phyloP scores from a whole-genome alignment of 306 rosid species.

The Macrotyloma uniflorum region DNA sequence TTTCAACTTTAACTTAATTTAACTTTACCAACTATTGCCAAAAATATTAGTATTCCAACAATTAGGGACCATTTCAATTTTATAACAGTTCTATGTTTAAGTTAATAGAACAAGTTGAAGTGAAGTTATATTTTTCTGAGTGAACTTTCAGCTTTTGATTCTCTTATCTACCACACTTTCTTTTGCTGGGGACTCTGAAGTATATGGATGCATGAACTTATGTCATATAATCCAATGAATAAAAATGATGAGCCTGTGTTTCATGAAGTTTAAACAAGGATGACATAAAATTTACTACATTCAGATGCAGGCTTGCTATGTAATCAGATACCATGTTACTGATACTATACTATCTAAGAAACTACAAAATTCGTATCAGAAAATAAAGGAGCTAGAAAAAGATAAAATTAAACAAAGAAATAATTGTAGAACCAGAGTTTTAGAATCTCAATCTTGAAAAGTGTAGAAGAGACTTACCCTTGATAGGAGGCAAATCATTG shows the following conservation, averaged over 20 bases:
- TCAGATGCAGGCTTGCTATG: neutral
- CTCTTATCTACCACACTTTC: neutral
- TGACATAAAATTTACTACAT: neutral
- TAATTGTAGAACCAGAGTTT: neutral
- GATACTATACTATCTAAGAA: too few relatives aligned
- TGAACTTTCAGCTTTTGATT: neutral
- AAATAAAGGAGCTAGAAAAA: neutral
- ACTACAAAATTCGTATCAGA: too few relatives aligned
- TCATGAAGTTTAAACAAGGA: neutral
- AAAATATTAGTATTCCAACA: neutral
- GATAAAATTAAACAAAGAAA: neutral
- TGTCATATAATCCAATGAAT: too few relatives aligned
- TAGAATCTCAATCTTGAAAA: neutral
- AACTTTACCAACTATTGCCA: too few relatives aligned
- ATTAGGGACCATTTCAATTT: neutral
- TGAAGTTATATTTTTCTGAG: neutral
- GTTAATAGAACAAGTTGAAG: neutral
- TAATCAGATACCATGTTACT: neutral
- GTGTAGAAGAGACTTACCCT: conserved; percentile 38
- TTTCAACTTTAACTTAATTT: too few relatives aligned
- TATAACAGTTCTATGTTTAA: too few relatives aligned
- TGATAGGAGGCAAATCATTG: conserved; percentile 72
- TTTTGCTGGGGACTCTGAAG: neutral
- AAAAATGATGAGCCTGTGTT: neutral
- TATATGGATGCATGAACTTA: too few relatives aligned